Conservation (phyloP, 106 monocot genomes). For the Acorus gramineus region DNA sequence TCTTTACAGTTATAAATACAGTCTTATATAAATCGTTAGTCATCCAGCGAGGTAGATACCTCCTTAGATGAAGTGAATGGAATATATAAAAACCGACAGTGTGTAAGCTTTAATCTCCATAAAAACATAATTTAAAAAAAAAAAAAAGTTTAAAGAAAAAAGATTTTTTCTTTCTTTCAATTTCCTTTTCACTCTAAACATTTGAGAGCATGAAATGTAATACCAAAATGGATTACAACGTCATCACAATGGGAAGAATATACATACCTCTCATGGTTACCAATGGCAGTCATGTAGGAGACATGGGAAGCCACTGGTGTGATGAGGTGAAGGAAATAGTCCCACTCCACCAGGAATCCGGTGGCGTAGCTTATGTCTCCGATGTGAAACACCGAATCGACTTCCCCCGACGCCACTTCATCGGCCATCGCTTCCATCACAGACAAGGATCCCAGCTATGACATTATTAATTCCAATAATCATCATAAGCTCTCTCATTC, state of each 20-base stretch:
- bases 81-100: too few species aligned
- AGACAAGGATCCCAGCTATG: constrained; percentile 67
- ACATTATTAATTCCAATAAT: constrained; percentile 1
- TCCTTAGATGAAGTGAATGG: too few species aligned
- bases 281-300: constrained; percentile 68
- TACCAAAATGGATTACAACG: too few species aligned
- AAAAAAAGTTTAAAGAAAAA: too few species aligned
- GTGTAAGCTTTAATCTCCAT: too few species aligned
- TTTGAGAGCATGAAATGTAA: too few species aligned
- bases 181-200: too few species aligned
- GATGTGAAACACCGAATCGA: constrained; percentile 62
- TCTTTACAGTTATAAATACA: too few species aligned
- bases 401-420: constrained; percentile 24
- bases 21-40: too few species aligned
- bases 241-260: neutral
- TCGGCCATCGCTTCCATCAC: constrained; percentile 35
- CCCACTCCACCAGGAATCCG: constrained; percentile 70
- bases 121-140: too few species aligned
- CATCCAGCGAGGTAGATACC: too few species aligned
- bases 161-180: too few species aligned
- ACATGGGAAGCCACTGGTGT: constrained; percentile 48
- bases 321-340: constrained; percentile 48
- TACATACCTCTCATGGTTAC: constrained; percentile 59
- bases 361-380: constrained; percentile 80
- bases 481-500: neutral